These are phyloP conservation scores for Podospora pseudopauciseta DNA, from an alignment of 495 filamentous ascomycete species.

Conservation along the genomic window DNA sequence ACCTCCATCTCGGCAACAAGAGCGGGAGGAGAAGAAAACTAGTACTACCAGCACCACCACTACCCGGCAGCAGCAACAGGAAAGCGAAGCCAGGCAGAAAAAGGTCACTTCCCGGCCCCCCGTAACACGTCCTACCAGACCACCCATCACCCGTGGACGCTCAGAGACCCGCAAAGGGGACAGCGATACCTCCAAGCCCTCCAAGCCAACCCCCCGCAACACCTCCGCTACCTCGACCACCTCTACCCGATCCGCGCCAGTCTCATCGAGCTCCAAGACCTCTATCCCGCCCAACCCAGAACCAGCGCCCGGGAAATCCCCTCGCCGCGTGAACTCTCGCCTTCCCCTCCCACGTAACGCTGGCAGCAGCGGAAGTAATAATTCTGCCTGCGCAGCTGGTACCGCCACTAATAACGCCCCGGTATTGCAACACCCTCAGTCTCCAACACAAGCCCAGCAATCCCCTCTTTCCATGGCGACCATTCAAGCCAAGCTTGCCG, in stretches of 20 bases:
- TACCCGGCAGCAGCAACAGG: conserved; percentile 1
- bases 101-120: conserved; percentile 2
- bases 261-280: conserved; percentile 12
- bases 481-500: conserved; percentile 54
- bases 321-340: conserved; percentile 35
- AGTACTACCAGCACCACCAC: background rate
- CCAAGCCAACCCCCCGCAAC: conserved; percentile 3
- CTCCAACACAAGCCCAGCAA: conserved; percentile 30
- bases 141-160: conserved; percentile 14
- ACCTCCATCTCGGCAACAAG: background rate
- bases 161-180: conserved; percentile 13
- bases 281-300: conserved; percentile 20
- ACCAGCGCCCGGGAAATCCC: conserved; percentile 20
- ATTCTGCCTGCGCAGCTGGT: background rate
- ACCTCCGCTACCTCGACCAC: conserved; percentile 12
- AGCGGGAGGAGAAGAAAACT: conserved; percentile 1
- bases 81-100: conserved; percentile 5
- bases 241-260: conserved; percentile 14
- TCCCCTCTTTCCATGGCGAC: conserved; percentile 50
- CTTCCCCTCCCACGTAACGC: conserved; percentile 38
- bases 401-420: background rate
- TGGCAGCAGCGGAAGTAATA: conserved; percentile 12
- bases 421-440: conserved; percentile 27
- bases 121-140: conserved; percentile 11
- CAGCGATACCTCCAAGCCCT: background rate